Conservation (phyloP, 176 grass and related monocot species). For the Phoenix roebelenii region DNA sequence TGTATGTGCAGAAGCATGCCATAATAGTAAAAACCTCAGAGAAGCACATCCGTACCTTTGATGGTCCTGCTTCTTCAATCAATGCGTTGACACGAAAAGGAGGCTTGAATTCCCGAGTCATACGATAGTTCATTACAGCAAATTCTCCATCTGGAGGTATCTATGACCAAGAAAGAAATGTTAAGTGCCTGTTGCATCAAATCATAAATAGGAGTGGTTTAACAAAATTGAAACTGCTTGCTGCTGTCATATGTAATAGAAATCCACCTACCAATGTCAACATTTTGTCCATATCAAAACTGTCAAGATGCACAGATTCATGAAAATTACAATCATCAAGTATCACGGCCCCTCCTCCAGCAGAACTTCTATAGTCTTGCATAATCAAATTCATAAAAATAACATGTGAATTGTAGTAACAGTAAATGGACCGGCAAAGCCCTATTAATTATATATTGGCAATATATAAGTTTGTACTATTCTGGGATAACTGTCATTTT, state of each 20-base stretch:
- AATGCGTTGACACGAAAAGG: conserved; percentile 74
- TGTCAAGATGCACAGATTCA: conserved; percentile 91
- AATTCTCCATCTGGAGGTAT: conserved; percentile 97
- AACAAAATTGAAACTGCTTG: no score
- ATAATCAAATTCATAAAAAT: background rate
- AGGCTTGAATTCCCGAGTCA: conserved; percentile 96
- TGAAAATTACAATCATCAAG: conserved; percentile 99
- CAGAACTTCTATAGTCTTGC: conserved; percentile 84
- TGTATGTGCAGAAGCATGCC: no score
- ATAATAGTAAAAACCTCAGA: background rate
- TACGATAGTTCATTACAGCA: conserved; percentile 95
- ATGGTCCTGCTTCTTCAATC: conserved; percentile 92
- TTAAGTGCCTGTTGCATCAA: background rate
- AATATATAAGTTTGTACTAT: no score
- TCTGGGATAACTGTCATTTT: no score
- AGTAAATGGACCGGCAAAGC: no score
- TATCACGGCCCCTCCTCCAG: conserved; percentile 70
- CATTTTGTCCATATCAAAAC: conserved; percentile 91
- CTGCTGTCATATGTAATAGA: background rate
- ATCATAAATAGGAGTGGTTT: no score
- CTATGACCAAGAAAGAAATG: conserved; percentile 32
- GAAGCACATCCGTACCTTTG: conserved; percentile 39
- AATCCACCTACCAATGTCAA: conserved; percentile 64
- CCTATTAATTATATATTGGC: no score
- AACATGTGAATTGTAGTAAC: no score